Evolutionary conservation across 2,329 filamentous ascomycete species (phyloP).

Genomic region (Botryosphaeria dothidea): DNA sequence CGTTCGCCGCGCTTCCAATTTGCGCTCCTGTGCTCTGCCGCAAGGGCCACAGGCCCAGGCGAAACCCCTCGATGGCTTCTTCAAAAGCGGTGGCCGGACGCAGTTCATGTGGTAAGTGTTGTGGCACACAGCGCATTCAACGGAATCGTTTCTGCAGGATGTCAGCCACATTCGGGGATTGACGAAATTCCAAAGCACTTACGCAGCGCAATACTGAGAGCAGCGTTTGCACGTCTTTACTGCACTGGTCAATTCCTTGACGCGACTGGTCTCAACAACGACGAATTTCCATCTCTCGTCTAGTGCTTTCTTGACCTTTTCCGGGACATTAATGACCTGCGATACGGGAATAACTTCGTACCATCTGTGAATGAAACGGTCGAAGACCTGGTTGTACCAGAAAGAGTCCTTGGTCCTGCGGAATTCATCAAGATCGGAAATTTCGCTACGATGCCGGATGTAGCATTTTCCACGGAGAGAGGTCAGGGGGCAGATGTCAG

Average conservation of each 20-base stretch:
- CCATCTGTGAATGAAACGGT: slow-evolving; percentile 96
- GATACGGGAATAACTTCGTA: slow-evolving; percentile 94
- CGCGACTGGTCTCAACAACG: slow-evolving; percentile 87
- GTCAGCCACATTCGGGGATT: neutral
- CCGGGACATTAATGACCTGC: slow-evolving; percentile 93
- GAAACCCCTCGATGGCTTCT: slow-evolving; percentile 96
- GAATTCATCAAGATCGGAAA: slow-evolving; percentile 78
- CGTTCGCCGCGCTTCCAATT: slow-evolving; percentile 85
- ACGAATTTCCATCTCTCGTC: slow-evolving; percentile 97
- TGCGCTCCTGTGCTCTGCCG: slow-evolving; percentile 92
- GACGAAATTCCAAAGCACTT: slow-evolving; percentile 41
- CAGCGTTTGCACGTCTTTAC: slow-evolving; percentile 97
- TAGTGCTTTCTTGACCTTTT: slow-evolving; percentile 90
- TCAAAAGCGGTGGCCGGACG: slow-evolving; percentile 85
- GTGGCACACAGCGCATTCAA: slow-evolving; percentile 93
- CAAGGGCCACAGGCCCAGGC: slow-evolving; percentile 97
- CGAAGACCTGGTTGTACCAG: slow-evolving; percentile 97
- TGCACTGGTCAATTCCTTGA: slow-evolving; percentile 92
- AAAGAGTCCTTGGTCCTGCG: slow-evolving; percentile 84
- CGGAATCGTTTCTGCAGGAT: slow-evolving; percentile 75
- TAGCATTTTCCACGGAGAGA: slow-evolving; percentile 91
- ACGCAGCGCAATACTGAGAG: slow-evolving; percentile 86
- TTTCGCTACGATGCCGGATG: slow-evolving; percentile 85
- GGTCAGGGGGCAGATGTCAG: slow-evolving; percentile 89
- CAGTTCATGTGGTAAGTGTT: slow-evolving; percentile 99